These are phyloP conservation scores for Hymenotorrendiella dingleyae DNA, from an alignment of 2,329 filamentous ascomycete species.

Conservation along the genomic window DNA sequence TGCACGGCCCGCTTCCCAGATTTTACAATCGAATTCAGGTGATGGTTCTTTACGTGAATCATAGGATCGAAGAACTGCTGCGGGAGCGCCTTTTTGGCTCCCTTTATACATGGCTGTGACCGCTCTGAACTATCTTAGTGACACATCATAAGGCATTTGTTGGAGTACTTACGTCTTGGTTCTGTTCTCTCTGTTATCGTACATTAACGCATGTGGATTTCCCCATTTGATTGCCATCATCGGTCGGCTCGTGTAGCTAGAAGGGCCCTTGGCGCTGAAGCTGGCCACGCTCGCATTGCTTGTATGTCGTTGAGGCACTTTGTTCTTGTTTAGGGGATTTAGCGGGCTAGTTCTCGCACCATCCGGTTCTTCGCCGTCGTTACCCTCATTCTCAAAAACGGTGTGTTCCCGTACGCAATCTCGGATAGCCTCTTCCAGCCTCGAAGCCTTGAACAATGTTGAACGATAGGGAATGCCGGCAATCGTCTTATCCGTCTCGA, in stretches of 20 bases:
- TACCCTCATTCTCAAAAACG: conserved; percentile 72
- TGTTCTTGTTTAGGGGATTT: conserved; percentile 40
- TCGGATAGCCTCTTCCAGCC: conserved; percentile 87
- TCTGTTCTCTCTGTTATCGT: conserved; percentile 77
- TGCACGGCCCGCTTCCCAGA: conserved; percentile 96
- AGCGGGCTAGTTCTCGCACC: conserved; percentile 30
- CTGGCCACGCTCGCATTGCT: conserved; percentile 82
- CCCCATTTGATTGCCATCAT: conserved; percentile 56
- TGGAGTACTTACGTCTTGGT: conserved; percentile 74
- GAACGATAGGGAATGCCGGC: conserved; percentile 91
- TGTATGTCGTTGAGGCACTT: conserved; percentile 47
- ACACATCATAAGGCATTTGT: not conserved
- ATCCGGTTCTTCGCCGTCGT: conserved; percentile 47
- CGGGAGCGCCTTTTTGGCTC: conserved; percentile 59
- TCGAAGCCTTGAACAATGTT: conserved; percentile 94
- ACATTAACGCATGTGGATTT: conserved; percentile 80
- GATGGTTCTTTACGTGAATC: conserved; percentile 88
- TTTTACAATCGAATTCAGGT: conserved; percentile 87
- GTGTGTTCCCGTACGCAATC: conserved; percentile 85
- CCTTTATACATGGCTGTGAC: conserved; percentile 90
- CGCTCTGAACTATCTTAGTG: conserved; percentile 51
- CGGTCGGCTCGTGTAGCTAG: conserved; percentile 49
- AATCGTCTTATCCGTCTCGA: conserved; percentile 97
- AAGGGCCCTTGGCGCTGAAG: conserved; percentile 63
- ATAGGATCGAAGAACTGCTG: conserved; percentile 82